Percentiles rank a stretch among this genome's conserved stretches.
These are phyloP conservation scores for Sporisorium scitamineum DNA, from an alignment of 1,284 basidiomycete genomes.

Conservation along the genomic window DNA sequence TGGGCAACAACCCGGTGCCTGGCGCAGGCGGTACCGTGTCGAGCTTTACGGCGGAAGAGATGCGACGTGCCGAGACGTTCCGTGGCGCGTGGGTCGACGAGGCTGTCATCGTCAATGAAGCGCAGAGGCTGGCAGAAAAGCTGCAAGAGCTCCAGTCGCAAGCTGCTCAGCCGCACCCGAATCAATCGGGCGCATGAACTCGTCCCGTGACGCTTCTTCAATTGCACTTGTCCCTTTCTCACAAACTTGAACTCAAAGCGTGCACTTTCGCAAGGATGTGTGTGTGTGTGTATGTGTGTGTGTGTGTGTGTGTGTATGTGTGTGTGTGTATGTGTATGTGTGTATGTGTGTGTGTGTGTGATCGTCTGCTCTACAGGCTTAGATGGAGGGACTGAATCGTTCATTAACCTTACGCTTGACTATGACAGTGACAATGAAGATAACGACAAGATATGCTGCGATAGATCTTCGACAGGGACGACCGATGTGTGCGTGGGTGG, in stretches of 20 bases:
- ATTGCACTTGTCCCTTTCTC: neutral
- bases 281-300: neutral
- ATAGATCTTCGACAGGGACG: neutral
- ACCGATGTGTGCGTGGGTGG: no score
- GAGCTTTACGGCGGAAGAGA: conserved; percentile 79
- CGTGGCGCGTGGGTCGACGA: conserved; percentile 80
- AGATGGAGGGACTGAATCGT: neutral
- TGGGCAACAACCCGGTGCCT: conserved; percentile 73
- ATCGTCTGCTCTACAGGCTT: neutral
- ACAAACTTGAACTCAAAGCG: neutral
- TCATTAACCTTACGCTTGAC: neutral
- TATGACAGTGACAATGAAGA: neutral
- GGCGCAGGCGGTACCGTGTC: conserved; percentile 77
- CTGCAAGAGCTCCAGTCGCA: conserved; percentile 57
- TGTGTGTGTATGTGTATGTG: neutral
- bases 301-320: neutral
- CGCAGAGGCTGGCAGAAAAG: conserved; percentile 61
- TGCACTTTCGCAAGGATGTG: no score
- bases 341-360: neutral
- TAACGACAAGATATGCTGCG: neutral
- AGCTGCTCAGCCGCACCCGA: conserved; percentile 19
- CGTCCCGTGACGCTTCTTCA: neutral
- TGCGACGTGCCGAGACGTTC: conserved; percentile 89
- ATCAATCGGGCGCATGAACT: conserved; percentile 17
- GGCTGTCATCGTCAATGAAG: conserved; percentile 65